Conservation (phyloP, 208 protist genomes). For the Leishmania arabica region DNA sequence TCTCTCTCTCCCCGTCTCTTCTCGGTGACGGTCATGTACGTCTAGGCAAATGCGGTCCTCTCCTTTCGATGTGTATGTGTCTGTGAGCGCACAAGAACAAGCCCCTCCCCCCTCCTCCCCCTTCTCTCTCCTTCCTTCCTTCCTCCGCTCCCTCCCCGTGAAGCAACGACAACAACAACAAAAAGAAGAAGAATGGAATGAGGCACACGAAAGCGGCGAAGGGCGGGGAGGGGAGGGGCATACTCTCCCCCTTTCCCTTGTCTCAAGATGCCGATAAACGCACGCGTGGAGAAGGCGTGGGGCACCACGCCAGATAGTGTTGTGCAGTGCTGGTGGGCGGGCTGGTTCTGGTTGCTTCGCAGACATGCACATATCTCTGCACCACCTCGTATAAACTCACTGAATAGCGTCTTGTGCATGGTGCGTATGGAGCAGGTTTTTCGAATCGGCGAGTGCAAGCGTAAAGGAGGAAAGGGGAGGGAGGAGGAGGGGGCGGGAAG, state of each 20-base stretch:
- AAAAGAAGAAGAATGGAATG: not conserved
- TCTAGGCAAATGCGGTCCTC: not conserved
- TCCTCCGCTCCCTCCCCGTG: not conserved
- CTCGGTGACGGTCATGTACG: not conserved
- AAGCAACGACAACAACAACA: not conserved
- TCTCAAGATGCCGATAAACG: not conserved
- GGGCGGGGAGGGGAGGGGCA: not conserved
- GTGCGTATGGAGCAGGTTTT: not conserved
- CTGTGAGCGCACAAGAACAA: not conserved
- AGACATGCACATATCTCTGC: not conserved
- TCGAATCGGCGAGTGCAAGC: not conserved
- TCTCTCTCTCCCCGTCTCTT: not conserved
- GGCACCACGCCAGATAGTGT: not conserved
- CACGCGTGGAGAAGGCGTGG: not conserved
- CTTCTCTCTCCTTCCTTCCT: too few relatives aligned
- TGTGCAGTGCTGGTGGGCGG: not conserved
- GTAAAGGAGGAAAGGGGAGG: not conserved
- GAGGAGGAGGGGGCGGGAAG: not conserved
- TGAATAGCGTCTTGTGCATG: not conserved
- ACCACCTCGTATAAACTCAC: not conserved
- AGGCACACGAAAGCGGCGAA: not conserved
- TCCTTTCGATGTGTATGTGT: conserved; percentile 24
- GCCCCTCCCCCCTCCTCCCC: too few relatives aligned
- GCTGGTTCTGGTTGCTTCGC: not conserved
- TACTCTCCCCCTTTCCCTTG: not conserved